These are phyloP conservation scores for Tulasnella sp. DNA, from an alignment of 768 basidiomycete genomes.

Conservation along the genomic window DNA sequence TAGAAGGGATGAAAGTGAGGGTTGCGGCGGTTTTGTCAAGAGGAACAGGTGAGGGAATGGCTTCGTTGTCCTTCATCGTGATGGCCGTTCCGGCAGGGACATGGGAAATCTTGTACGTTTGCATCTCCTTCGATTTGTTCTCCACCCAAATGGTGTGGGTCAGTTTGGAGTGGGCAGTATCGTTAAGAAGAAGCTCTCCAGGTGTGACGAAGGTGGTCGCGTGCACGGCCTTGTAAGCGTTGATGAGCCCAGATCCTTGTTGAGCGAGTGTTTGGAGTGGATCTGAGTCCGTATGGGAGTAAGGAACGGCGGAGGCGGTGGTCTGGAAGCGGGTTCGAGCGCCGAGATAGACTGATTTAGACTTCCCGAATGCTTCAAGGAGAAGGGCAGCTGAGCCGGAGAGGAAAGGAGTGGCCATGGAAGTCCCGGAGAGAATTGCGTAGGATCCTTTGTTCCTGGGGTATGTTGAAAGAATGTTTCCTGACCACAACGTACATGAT, in stretches of 20 bases:
- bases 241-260: conserved; percentile 35
- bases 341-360: neutral
- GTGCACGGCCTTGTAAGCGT: conserved; percentile 40
- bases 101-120: conserved; percentile 51
- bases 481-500: neutral
- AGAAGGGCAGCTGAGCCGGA: conserved; percentile 33
- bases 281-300: conserved; percentile 26
- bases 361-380: conserved; percentile 31
- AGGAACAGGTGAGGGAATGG: conserved; percentile 52
- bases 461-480: conserved; percentile 33
- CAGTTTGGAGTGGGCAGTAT: conserved; percentile 36
- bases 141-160: conserved; percentile 40
- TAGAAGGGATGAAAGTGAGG: conserved; percentile 46
- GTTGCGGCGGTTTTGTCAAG: conserved; percentile 46
- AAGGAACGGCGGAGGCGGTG: conserved; percentile 29
- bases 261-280: conserved; percentile 32
- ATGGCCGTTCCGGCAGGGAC: conserved; percentile 57
- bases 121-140: conserved; percentile 48
- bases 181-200: conserved; percentile 42
- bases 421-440: conserved; percentile 29
- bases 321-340: conserved; percentile 31
- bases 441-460: conserved; percentile 29
- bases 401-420: conserved; percentile 32
- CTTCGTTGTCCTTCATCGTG: conserved; percentile 45
- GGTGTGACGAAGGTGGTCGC: conserved; percentile 38